Percentiles rank a stretch among this genome's conserved stretches.
Conservation (phyloP, 768 basidiomycete genomes). For the Calocybe cyanea region DNA sequence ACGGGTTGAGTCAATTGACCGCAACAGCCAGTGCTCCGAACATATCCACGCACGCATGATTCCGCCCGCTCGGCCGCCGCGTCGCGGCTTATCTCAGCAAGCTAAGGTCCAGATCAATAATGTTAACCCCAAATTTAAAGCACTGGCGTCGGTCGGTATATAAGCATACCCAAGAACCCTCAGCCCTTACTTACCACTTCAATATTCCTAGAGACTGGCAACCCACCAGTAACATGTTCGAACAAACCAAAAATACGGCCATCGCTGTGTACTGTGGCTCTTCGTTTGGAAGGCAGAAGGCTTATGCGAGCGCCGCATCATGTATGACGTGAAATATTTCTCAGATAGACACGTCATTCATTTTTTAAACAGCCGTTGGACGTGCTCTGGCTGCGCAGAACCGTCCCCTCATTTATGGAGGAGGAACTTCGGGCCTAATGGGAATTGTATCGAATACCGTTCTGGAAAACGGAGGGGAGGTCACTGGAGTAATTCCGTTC, state of each 20-base stretch:
- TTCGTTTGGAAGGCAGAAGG: conserved; percentile 56
- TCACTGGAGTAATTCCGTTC: conserved; percentile 74
- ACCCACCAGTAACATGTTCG: background rate
- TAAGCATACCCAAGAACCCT: too few relatives aligned
- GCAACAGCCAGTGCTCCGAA: too few relatives aligned
- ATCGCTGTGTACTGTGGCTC: conserved; percentile 89
- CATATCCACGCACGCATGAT: too few relatives aligned
- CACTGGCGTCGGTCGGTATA: too few relatives aligned
- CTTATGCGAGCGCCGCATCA: conserved; percentile 62
- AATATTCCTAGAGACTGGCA: too few relatives aligned
- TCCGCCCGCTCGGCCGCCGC: too few relatives aligned
- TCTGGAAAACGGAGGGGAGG: conserved; percentile 62
- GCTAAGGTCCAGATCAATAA: too few relatives aligned
- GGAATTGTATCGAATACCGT: conserved; percentile 70
- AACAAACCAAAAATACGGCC: conserved; percentile 1
- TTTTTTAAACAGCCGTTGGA: conserved; percentile 57
- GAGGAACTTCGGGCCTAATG: conserved; percentile 83
- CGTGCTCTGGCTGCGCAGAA: conserved; percentile 58
- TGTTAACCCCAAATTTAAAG: too few relatives aligned
- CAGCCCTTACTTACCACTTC: too few relatives aligned
- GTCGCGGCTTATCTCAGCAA: too few relatives aligned
- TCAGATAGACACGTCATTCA: background rate
- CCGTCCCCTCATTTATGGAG: conserved; percentile 80
- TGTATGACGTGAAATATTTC: conserved; percentile 43
- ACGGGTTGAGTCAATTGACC: too few relatives aligned